Evolutionary conservation across 305 asterid genomes (phyloP).

Genomic region (Galium porrigens): DNA sequence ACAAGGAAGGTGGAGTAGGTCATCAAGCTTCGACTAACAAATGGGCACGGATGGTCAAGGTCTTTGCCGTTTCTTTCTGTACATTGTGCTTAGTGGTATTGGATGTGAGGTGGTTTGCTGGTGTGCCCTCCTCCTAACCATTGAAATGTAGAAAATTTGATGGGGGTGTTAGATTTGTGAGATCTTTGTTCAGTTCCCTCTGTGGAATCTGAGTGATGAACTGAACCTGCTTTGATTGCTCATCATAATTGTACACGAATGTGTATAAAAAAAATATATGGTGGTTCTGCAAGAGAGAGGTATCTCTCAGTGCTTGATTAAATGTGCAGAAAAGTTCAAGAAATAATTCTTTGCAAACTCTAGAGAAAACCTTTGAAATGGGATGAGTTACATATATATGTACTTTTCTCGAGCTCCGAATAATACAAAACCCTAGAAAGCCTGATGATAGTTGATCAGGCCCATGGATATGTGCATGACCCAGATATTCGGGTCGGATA

Average conservation of each 20-base stretch:
- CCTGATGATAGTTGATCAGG: too few species aligned
- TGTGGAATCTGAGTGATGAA: slow-evolving; percentile 20
- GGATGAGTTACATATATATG: too few species aligned
- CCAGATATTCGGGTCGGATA: too few species aligned
- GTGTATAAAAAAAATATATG: slow-evolving; percentile 4
- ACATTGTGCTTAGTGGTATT: slow-evolving; percentile 21
- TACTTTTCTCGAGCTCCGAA: too few species aligned
- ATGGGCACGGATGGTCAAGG: slow-evolving; percentile 5
- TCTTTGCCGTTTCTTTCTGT: slow-evolving; percentile 17
- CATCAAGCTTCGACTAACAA: slow-evolving; percentile 73
- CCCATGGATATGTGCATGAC: too few species aligned
- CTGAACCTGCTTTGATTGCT: slow-evolving; percentile 16
- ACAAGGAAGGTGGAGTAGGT: slow-evolving; percentile 68
- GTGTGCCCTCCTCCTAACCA: slow-evolving; percentile 70
- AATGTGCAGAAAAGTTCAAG: background rate
- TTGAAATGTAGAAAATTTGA: slow-evolving; percentile 19
- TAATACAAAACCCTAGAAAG: too few species aligned
- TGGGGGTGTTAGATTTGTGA: slow-evolving; percentile 17
- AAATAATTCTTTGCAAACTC: too few species aligned
- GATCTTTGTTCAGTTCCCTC: slow-evolving; percentile 16
- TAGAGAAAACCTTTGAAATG: too few species aligned
- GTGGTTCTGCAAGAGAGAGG: background rate
- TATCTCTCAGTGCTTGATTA: slow-evolving; percentile 4
- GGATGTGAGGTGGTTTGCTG: slow-evolving; percentile 78
- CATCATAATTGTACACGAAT: slow-evolving; percentile 6